Evolutionary conservation across 2,329 filamentous ascomycete genomes (phyloP).

Genomic region (Talaromyces verruculosus): DNA sequence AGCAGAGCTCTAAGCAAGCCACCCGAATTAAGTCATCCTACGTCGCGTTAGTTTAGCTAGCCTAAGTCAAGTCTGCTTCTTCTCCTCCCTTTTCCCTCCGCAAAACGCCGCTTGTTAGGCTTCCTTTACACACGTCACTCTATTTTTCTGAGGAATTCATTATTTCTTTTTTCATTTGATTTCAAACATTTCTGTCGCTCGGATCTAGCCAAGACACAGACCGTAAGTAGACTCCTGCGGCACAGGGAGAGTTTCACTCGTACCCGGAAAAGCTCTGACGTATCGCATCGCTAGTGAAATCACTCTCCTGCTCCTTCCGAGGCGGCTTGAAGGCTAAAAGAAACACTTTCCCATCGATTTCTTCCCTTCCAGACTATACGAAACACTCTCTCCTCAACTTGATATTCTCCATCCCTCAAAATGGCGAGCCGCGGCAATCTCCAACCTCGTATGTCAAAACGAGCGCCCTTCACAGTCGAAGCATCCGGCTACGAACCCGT

Average conservation of each 20-base stretch:
- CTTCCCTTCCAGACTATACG: too few relatives aligned
- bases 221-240: conserved; percentile 6
- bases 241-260: neutral
- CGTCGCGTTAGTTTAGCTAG: neutral
- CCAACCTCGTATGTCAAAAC: conserved; percentile 59
- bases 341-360: neutral
- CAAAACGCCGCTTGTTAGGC: neutral
- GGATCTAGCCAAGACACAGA: neutral
- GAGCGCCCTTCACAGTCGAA: conserved; percentile 74
- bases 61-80: neutral
- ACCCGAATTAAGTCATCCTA: conserved; percentile 14
- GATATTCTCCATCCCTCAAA: neutral
- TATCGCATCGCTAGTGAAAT: neutral
- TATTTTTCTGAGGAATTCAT: neutral
- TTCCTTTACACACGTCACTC: neutral
- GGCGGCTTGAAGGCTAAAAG: neutral
- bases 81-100: neutral
- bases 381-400: too few relatives aligned
- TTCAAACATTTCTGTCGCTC: neutral
- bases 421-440: conserved; percentile 27
- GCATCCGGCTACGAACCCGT: conserved; percentile 66
- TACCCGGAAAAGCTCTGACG: conserved; percentile 3
- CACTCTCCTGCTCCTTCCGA: neutral
- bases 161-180: neutral
- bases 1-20: conserved; percentile 14